Base-by-base conservation (phyloP, 2,329 filamentous ascomycete genomes). In the Knufia fluminis region DNA sequence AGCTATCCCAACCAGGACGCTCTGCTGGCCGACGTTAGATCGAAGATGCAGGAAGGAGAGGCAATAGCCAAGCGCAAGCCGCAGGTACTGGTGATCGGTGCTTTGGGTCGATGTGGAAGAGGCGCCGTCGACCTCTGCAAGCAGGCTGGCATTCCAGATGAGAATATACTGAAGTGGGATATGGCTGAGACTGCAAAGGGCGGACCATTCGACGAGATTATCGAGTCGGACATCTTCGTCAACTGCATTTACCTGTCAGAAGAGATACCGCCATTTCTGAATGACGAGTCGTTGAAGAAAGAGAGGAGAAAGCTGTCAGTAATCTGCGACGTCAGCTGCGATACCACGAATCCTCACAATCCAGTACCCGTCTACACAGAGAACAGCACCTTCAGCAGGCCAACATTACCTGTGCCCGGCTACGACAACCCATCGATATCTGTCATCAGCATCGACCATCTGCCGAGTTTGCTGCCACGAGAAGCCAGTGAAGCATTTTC, bases 401-500 rank as follows among this genome's bases (percentile, higher is more conserved):
- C 90, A n/a, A 95, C 88, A 1, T 82, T 94, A 0, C 77, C 82
- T 1, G 85, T 92, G 20, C 71, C 79, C 28, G 80, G 75, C 56
- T 78, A 71, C 61, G 74, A 67, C 41, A 69, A 74, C 47, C 77
- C 80, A 0, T 76, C 78, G 6, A 70, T 95, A 50, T 82, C 78
- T 42, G 86, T 96, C 59, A 94, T 96, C 68, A 85, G 81, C 65
- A 92, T 94, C 61, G 86, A 94, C 67, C 87, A 94, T 64, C 75
- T 94, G 46, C 87, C 88, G 3, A 85, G 81, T 47, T 77, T 96
- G 57, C 74, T 97, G 32, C 86, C 91, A 1, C 77, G 91, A 47
- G 91, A 96, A 71, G 83, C 88, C 22, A 88, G 82, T 38, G 89
- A 96, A 70, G 83, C 83, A 17, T 96, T 94, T 71, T 87, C 83